A percentile compares a stretch with the other conserved stretches of the same genome.
Conservation (phyloP, 164 flowering plant species). For the Saururus chinensis region DNA sequence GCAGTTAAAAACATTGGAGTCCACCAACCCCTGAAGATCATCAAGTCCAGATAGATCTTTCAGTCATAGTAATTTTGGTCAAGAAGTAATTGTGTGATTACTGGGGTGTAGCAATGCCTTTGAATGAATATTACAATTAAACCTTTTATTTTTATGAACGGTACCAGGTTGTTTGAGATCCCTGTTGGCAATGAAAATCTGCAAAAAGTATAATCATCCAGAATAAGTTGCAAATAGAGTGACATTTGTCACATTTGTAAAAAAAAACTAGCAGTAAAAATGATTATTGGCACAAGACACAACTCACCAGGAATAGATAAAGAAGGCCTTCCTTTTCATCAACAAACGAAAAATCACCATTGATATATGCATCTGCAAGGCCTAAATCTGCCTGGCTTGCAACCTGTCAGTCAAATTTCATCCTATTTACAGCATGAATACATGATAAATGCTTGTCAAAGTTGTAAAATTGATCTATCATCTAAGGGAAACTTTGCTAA, state of each 20-base stretch:
- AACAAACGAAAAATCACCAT: conserved; percentile 80
- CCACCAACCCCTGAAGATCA: conserved; percentile 85
- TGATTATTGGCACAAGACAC: too few species aligned
- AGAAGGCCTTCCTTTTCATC: conserved; percentile 72
- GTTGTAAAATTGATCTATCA: background rate
- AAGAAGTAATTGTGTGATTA: background rate
- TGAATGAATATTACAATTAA: conserved; percentile 1
- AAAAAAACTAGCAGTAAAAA: background rate
- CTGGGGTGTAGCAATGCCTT: too few species aligned
- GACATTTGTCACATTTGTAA: background rate
- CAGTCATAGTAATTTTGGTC: background rate
- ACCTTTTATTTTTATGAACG: conserved; percentile 42
- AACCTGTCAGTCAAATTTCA: conserved; percentile 32
- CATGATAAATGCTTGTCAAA: background rate
- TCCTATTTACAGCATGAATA: background rate
- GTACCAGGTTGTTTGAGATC: conserved; percentile 38
- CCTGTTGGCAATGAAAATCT: conserved; percentile 78
- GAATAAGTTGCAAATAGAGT: background rate
- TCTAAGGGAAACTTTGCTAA: background rate
- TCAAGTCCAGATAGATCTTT: background rate
- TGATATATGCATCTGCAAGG: conserved; percentile 89
- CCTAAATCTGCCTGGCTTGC: conserved; percentile 86
- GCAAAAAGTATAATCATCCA: conserved; percentile 10
- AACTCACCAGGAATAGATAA: conserved; percentile 69
- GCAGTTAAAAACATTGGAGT: conserved; percentile 77